Evolutionary conservation across 2,329 filamentous ascomycete genomes (phyloP), one percentile per base, ranked within the genome.

Genomic region (Penicillium thymicola): DNA sequence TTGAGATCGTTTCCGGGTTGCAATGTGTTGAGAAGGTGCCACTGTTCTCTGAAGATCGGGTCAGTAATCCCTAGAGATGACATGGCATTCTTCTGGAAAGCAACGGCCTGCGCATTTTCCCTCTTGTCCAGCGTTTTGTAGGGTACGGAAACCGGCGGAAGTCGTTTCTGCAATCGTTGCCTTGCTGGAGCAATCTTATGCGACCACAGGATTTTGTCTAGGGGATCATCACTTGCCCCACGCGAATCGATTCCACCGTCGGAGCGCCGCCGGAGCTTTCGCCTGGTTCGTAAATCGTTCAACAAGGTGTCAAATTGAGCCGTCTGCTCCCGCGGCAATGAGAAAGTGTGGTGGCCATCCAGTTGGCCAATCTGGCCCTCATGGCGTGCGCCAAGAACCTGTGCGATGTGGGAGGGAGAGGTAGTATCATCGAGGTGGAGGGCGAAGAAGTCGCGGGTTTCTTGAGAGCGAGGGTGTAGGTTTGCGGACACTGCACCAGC

Each of bases 1-100:
- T 99, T 99, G 68, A 99, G 84, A 72, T 99, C 94, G 75, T 97
- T 90, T 6, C 92, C 93, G 0, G 85, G 71, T 65, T 96, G 86
- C 6, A 89, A 72, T 0, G 89, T 81, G 71, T 99, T 99, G 78
- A 89, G 87, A 45, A 99, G 79, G 81, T 99, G 94, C 94, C 94
- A 99, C 75, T 99, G 94, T 55, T 95, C 89, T 41, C 83, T 81
- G 75, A 97, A 99, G 51, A 96, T 96, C 18, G 94, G 94, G 68
- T 99, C 94, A 32, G 79, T 74, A 62, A 99, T 97, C 14, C 81
- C 79, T n/a, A 99, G 80, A 2, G 80, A 78, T 49, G 80, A 74
- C 63, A 86, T 86, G 45, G 95, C 77, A 5, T 81, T 74, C 47
- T 82, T 73, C 64, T 89, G 86, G 59, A 81, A 78, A 58, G 81